A percentile compares a stretch with the other conserved stretches of the same genome.
Evolutionary conservation across 306 rosid species (phyloP).

Genomic region (Trifolium repens): DNA sequence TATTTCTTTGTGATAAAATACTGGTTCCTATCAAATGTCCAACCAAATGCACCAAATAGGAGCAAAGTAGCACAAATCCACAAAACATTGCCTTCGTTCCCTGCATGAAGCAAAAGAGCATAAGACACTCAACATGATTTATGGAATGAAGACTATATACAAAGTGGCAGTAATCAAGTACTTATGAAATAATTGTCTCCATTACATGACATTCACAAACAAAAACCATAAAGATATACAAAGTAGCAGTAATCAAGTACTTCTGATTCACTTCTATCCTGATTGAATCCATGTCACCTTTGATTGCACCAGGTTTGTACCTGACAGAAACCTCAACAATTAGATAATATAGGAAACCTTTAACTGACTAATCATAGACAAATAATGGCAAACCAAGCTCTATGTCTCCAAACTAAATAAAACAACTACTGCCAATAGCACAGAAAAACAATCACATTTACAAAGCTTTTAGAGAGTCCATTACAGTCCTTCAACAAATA

Average conservation of each 20-base stretch:
- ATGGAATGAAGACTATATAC: no score
- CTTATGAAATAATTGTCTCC: neutral
- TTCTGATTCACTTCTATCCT: slow-evolving; percentile 46
- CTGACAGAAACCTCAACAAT: slow-evolving; percentile 49
- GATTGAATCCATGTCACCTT: slow-evolving; percentile 95
- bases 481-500: slow-evolving; percentile 30
- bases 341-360: slow-evolving; percentile 23
- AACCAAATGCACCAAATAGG: slow-evolving; percentile 12
- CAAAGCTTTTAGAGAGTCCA: slow-evolving; percentile 11
- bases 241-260: slow-evolving; percentile 58
- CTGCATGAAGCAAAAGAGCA: no score
- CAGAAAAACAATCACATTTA: slow-evolving; percentile 26
- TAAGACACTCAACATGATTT: no score
- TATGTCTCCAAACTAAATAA: slow-evolving; percentile 22
- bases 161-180: no score
- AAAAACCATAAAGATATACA: neutral
- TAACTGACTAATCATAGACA: slow-evolving; percentile 3
- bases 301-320: slow-evolving; percentile 86
- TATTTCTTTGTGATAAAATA: neutral
- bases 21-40: neutral
- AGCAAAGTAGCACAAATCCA: slow-evolving; percentile 11
- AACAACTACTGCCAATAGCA: slow-evolving; percentile 2
- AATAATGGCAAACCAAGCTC: slow-evolving; percentile 30
- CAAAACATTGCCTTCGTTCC: neutral
- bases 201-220: slow-evolving; percentile 23